A percentile compares a stretch with the other conserved stretches of the same genome.
These are phyloP conservation scores for Pugionium dolabratum DNA, from an alignment of 345 rosid species.

Conservation along the genomic window DNA sequence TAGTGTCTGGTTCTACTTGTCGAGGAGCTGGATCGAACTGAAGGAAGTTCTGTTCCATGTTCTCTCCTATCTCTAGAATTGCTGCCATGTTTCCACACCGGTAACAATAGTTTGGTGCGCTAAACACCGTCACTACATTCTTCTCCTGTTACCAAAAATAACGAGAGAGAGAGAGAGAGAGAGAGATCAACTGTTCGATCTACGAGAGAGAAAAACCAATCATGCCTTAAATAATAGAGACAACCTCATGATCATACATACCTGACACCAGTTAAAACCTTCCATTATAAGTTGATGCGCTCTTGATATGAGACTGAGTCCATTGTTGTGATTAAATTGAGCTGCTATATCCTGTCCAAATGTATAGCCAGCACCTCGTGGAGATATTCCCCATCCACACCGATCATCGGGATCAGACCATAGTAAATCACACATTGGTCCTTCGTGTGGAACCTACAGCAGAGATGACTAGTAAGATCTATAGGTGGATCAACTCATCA, in stretches of 20 bases:
- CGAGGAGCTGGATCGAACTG: conserved; percentile 93
- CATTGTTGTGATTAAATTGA: conserved; percentile 77
- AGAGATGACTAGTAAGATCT: conserved; percentile 6
- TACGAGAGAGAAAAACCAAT: not conserved
- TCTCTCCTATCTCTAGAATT: conserved; percentile 78
- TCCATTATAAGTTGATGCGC: conserved; percentile 94
- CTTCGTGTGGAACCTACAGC: conserved; percentile 77
- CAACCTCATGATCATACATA: conserved; percentile 27
- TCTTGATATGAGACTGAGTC: conserved; percentile 71
- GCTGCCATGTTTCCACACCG: conserved; percentile 84
- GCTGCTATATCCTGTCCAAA: conserved; percentile 53
- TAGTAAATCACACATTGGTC: conserved; percentile 45
- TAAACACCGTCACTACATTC: conserved; percentile 79
- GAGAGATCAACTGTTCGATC: conserved; percentile 2
- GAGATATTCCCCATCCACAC: conserved; percentile 49
- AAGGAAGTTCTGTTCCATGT: conserved; percentile 80
- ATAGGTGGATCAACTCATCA: too few relatives aligned
- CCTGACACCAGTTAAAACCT: conserved; percentile 89
- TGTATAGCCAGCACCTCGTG: conserved; percentile 46
- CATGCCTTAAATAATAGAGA: conserved; percentile 11
- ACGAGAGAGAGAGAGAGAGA: not conserved
- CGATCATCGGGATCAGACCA: conserved; percentile 53
- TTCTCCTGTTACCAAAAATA: conserved; percentile 49
- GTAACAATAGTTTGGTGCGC: conserved; percentile 44
- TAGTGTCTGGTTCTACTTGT: conserved; percentile 73